Evolutionary conservation across 768 basidiomycete genomes (phyloP).

Genomic region (Glaciozyma martinii): DNA sequence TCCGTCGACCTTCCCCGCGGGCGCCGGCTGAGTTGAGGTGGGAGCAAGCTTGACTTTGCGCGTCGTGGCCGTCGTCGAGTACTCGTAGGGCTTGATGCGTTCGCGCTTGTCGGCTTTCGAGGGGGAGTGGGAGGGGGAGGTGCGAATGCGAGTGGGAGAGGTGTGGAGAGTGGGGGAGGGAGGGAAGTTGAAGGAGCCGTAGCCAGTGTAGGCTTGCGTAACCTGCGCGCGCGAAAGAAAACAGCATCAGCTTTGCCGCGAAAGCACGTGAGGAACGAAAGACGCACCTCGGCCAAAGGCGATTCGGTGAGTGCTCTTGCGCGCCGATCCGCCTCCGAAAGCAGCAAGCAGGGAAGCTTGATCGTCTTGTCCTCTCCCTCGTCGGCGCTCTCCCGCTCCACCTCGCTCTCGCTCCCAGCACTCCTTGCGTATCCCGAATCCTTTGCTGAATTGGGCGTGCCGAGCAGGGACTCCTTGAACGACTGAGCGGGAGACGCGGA

Average conservation of each 20-base stretch:
- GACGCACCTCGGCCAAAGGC: constrained; percentile 22
- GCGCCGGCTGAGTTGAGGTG: too few relatives aligned
- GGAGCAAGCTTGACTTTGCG: too few relatives aligned
- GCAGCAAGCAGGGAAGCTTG: not conserved
- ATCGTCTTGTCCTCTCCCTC: not conserved
- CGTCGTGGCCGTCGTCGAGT: too few relatives aligned
- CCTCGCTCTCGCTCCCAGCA: not conserved
- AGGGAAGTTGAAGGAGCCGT: constrained; percentile 17
- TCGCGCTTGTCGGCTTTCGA: not conserved
- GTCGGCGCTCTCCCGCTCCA: constrained; percentile 12
- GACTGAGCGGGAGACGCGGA: not conserved
- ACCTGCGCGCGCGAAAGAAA: not conserved
- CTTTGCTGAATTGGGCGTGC: constrained; percentile 2
- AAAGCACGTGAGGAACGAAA: not conserved
- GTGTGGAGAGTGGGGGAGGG: not conserved
- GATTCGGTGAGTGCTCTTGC: constrained; percentile 23
- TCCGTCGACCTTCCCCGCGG: too few relatives aligned
- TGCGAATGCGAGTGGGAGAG: not conserved
- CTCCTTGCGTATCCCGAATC: constrained; percentile 25
- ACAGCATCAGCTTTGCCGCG: not conserved
- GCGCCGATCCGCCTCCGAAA: constrained; percentile 1
- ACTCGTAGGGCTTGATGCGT: too few relatives aligned
- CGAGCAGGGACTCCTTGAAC: not conserved
- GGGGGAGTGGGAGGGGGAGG: not conserved
- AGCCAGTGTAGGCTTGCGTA: constrained; percentile 28